Percentiles rank a stretch among this genome's conserved stretches.
These are phyloP conservation scores for Quillaja saponaria DNA, from an alignment of 306 rosid species.

Conservation along the genomic window DNA sequence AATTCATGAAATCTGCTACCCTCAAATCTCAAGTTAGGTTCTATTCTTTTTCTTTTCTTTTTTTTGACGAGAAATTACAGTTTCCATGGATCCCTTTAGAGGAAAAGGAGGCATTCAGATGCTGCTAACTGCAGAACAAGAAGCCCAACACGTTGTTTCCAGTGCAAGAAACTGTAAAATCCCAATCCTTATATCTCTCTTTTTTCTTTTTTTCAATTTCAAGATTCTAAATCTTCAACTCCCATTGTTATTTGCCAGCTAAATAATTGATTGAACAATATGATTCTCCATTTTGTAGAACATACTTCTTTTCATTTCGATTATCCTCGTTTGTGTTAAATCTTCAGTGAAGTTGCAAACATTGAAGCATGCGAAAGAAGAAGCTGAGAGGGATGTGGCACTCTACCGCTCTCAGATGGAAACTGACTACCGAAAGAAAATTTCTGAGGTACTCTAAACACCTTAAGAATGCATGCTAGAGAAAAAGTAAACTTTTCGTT, in stretches of 20 bases:
- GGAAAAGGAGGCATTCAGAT: constrained; percentile 92
- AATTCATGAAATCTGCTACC: no score
- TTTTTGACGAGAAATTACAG: constrained; percentile 18
- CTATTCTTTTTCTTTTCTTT: neutral
- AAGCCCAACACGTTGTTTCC: constrained; percentile 72
- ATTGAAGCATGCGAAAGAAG: constrained; percentile 75
- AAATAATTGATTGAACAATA: neutral
- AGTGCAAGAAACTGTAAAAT: constrained; percentile 67
- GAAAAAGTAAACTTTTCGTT: neutral
- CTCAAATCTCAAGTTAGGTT: no score
- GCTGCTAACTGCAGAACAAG: constrained; percentile 82
- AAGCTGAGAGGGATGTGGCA: constrained; percentile 66
- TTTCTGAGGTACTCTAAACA: constrained; percentile 51
- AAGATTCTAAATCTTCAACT: neutral
- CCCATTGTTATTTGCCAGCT: neutral
- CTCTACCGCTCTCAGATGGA: constrained; percentile 61
- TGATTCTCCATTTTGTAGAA: neutral
- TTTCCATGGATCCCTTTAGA: constrained; percentile 63
- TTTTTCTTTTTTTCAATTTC: neutral
- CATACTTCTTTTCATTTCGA: neutral
- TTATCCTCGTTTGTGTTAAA: neutral
- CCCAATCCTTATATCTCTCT: neutral
- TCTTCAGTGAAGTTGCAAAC: constrained; percentile 56
- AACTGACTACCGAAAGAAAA: constrained; percentile 58
- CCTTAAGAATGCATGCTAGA: neutral